These are phyloP conservation scores for Mycena galericulata DNA, from an alignment of 768 basidiomycete species.

Conservation along the genomic window DNA sequence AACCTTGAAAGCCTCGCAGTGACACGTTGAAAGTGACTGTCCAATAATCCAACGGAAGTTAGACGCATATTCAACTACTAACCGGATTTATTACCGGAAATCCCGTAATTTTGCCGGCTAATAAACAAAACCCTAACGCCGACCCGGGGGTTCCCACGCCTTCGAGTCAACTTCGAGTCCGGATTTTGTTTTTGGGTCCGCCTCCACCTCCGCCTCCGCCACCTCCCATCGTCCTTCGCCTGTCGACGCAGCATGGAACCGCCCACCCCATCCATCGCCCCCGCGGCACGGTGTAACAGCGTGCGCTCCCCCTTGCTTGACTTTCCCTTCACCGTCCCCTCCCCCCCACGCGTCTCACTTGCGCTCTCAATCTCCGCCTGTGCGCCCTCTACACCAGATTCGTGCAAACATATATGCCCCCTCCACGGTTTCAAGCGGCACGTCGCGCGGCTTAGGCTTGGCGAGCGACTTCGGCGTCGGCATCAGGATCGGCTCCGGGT, in stretches of 20 bases:
- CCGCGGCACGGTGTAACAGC: slow-evolving; percentile 14
- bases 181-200: too few species aligned
- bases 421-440: slow-evolving; percentile 14
- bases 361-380: background rate
- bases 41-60: too few species aligned
- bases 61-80: too few species aligned
- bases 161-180: too few species aligned
- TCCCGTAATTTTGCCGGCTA: too few species aligned
- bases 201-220: background rate
- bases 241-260: slow-evolving; percentile 30
- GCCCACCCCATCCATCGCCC: slow-evolving; percentile 10
- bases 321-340: background rate
- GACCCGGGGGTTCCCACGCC: too few species aligned
- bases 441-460: slow-evolving; percentile 10
- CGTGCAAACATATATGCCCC: slow-evolving; percentile 7
- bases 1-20: too few species aligned
- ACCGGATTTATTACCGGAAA: too few species aligned
- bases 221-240: background rate
- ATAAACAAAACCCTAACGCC: too few species aligned
- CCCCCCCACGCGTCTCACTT: slow-evolving; percentile 17
- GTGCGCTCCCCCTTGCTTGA: background rate
- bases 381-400: background rate
- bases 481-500: too few species aligned
- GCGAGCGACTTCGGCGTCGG: background rate
- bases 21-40: too few species aligned